Evolutionary conservation across 768 basidiomycete species (phyloP).

Genomic region (Amanita thiersii): DNA sequence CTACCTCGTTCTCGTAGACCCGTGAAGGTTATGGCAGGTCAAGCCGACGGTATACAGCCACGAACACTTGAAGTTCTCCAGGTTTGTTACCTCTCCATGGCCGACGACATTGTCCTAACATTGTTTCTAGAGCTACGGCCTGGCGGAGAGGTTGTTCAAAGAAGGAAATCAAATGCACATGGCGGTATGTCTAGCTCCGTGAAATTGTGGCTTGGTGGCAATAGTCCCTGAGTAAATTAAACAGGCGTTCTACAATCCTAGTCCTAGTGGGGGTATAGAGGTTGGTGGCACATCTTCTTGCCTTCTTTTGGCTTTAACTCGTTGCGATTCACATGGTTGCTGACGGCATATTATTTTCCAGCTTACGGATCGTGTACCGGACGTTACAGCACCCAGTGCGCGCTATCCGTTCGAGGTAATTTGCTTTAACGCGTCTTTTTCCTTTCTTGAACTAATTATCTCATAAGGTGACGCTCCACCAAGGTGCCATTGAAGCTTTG

Average conservation of each 20-base stretch:
- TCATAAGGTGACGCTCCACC: slow-evolving; percentile 46
- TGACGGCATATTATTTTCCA: slow-evolving; percentile 16
- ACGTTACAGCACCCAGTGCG: slow-evolving; percentile 53
- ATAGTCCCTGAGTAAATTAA: neutral
- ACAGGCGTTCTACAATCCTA: slow-evolving; percentile 73
- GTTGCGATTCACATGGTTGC: neutral
- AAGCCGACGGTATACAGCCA: slow-evolving; percentile 55
- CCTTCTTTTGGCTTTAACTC: too few relatives aligned
- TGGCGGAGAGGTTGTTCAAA: slow-evolving; percentile 53
- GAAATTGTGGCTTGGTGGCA: neutral
- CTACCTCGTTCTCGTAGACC: slow-evolving; percentile 28
- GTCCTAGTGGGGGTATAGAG: slow-evolving; percentile 50
- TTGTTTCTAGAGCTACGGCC: slow-evolving; percentile 58
- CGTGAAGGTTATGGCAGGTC: slow-evolving; percentile 40
- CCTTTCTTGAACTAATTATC: slow-evolving; percentile 1
- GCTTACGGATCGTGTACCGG: slow-evolving; percentile 56
- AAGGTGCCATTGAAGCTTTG: slow-evolving; percentile 54
- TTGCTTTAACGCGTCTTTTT: neutral
- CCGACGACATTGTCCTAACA: neutral
- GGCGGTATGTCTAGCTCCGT: slow-evolving; percentile 43
- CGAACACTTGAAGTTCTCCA: slow-evolving; percentile 47
- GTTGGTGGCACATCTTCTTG: slow-evolving; percentile 21
- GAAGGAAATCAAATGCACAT: slow-evolving; percentile 66
- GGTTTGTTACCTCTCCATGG: slow-evolving; percentile 18
- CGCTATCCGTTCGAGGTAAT: slow-evolving; percentile 65